phyloP scores from a whole-genome alignment of 2,329 filamentous ascomycete species.

The Knufia fluminis region DNA sequence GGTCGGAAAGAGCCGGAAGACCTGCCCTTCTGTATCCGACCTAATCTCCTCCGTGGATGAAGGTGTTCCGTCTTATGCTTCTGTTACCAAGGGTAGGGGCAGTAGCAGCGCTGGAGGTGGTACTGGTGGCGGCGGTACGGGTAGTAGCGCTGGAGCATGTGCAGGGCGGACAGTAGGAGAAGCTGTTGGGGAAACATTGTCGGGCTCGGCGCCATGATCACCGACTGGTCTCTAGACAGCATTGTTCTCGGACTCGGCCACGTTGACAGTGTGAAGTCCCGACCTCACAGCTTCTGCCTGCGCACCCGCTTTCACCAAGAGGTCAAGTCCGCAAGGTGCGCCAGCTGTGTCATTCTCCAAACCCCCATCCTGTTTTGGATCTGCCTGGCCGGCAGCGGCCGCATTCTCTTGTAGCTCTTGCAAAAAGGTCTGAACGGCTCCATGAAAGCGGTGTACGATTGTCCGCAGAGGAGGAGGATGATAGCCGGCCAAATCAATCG shows the following conservation, averaged over 20 bases:
- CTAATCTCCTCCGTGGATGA: no score
- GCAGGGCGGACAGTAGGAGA: background rate
- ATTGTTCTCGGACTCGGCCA: background rate
- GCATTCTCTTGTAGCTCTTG: background rate
- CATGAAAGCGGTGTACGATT: background rate
- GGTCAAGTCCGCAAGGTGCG: background rate
- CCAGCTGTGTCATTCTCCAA: background rate
- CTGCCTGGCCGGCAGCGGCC: background rate
- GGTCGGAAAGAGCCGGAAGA: no score
- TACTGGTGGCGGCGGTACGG: no score
- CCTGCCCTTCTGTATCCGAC: no score
- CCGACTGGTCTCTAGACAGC: background rate
- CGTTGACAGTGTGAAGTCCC: background rate
- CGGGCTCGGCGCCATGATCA: background rate
- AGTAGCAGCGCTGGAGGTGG: background rate
- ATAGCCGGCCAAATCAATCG: background rate
- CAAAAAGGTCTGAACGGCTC: background rate
- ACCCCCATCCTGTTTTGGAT: background rate
- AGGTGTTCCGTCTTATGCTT: no score
- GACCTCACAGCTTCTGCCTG: background rate
- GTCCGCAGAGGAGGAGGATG: background rate
- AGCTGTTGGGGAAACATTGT: background rate
- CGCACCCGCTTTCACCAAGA: background rate
- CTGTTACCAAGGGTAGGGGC: background rate
- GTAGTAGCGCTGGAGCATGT: background rate